phyloP scores from a whole-genome alignment of 2,329 filamentous ascomycete species.

The Plectosphaerella cucumerina region DNA sequence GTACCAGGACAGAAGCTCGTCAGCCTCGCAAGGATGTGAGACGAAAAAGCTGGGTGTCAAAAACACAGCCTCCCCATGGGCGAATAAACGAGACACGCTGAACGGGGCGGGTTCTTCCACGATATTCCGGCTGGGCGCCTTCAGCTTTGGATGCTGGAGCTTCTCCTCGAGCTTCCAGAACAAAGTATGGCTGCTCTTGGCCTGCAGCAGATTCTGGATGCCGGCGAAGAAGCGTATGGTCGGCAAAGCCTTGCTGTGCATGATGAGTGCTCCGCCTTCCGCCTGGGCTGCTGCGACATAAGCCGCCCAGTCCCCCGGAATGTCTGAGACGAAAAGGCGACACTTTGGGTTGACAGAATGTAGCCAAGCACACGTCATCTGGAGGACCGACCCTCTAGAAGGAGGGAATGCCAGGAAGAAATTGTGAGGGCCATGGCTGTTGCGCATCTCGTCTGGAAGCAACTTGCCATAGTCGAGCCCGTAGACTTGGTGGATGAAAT shows the following conservation, averaged over 20 bases:
- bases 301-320: slow-evolving; percentile 40
- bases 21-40: slow-evolving; percentile 28
- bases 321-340: slow-evolving; percentile 35
- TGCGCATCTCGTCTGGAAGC: slow-evolving; percentile 7
- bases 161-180: slow-evolving; percentile 36
- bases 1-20: slow-evolving; percentile 31
- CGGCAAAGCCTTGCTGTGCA: slow-evolving; percentile 39
- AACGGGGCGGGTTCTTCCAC: slow-evolving; percentile 4
- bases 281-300: slow-evolving; percentile 28
- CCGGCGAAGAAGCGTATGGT: slow-evolving; percentile 34
- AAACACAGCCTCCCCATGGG: slow-evolving; percentile 27
- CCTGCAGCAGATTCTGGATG: slow-evolving; percentile 22
- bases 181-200: slow-evolving; percentile 16
- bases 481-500: slow-evolving; percentile 22
- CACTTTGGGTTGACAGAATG: slow-evolving; percentile 31
- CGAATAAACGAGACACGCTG: slow-evolving; percentile 19
- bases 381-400: slow-evolving; percentile 24
- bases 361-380: slow-evolving; percentile 42
- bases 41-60: slow-evolving; percentile 38
- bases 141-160: slow-evolving; percentile 12
- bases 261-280: slow-evolving; percentile 28
- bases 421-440: slow-evolving; percentile 19
- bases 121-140: slow-evolving; percentile 7
- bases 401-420: slow-evolving; percentile 49
- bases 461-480: slow-evolving; percentile 27